Evolutionary conservation across 2,329 filamentous ascomycete species (phyloP).

Genomic region (Paracoccidioides brasiliensis): DNA sequence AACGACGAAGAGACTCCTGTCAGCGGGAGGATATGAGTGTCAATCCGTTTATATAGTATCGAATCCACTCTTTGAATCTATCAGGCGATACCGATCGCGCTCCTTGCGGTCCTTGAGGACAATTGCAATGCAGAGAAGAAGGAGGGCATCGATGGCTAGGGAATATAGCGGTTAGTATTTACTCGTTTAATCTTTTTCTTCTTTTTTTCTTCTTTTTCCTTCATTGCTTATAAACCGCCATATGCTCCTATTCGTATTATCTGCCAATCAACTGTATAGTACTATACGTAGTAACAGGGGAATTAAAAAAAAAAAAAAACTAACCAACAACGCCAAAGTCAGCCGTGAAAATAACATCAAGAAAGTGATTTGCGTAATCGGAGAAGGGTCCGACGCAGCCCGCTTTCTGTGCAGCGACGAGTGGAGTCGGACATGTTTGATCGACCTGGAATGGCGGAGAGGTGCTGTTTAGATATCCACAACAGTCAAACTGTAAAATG

Average conservation of each 20-base stretch:
- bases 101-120: slow-evolving; percentile 71
- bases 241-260: no score
- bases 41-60: slow-evolving; percentile 33
- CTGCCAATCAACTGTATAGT: background rate
- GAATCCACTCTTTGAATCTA: slow-evolving; percentile 62
- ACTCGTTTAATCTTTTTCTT: background rate
- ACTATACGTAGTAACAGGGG: background rate
- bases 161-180: background rate
- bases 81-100: slow-evolving; percentile 62
- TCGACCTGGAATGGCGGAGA: slow-evolving; percentile 60
- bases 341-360: slow-evolving; percentile 66
- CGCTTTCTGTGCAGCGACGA: slow-evolving; percentile 54
- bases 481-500: slow-evolving; percentile 57
- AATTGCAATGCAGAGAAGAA: slow-evolving; percentile 60
- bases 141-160: slow-evolving; percentile 48
- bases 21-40: background rate
- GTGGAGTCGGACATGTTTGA: slow-evolving; percentile 52
- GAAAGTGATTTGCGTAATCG: slow-evolving; percentile 54
- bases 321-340: slow-evolving; percentile 64
- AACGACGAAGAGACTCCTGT: no score
- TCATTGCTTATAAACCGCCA: no score
- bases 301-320: slow-evolving; percentile 7
- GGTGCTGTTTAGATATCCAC: slow-evolving; percentile 62
- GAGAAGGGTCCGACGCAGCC: slow-evolving; percentile 58
- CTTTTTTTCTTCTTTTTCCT: background rate